Base-by-base conservation (phyloP, 2,329 filamentous ascomycete species). In the Setomelanomma holmii region DNA sequence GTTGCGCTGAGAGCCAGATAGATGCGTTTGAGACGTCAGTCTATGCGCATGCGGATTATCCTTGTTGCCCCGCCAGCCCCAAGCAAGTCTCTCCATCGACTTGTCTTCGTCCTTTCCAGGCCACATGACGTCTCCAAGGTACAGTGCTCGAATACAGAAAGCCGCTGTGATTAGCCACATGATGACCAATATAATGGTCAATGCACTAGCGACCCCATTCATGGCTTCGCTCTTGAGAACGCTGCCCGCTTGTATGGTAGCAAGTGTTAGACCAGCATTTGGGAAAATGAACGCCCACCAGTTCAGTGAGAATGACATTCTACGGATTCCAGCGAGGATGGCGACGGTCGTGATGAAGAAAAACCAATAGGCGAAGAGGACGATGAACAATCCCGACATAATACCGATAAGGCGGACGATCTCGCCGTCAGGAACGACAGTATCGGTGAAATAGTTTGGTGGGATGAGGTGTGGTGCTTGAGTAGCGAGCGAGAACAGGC, bases 211-310 rank as follows among this genome's bases (percentile, higher is more conserved):
- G 19, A 86, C 74, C 45, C 66, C 81, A 82, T 64, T 80, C 65
- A 88, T 73, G 0, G 77, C 82, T 0, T 76, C 55, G 60, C 83
- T 87, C 1, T 77, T 69, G 10, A 86, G 73, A 0, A 73, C 78
- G n/a, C 78, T 77, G 2, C 82, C 86, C 40, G 87, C 74, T 12
- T 82, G 76, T 35, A 88, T 84, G 4, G 81, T 81, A 0, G 84
- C 82, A 34, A 88, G 75, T 1, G 83, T 84, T 45, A 88, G 82
- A 0, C 86, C 86, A 1, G 82, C 84, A 52, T 88, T 88, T 5
- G 86, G 86, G 63, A 88, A 89, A 27, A 89, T 81, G 69, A 87
- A 86, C 5, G 84, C 84, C 85, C 85, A 89, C 66, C 68, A 72
- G 40, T 68, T 69, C 12, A 71, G 51, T 16, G 67, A 63, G 40